Evolutionary conservation across 306 rosid species (phyloP), one percentile per base, ranked within the genome.

Genomic region (Malus sieversii): DNA sequence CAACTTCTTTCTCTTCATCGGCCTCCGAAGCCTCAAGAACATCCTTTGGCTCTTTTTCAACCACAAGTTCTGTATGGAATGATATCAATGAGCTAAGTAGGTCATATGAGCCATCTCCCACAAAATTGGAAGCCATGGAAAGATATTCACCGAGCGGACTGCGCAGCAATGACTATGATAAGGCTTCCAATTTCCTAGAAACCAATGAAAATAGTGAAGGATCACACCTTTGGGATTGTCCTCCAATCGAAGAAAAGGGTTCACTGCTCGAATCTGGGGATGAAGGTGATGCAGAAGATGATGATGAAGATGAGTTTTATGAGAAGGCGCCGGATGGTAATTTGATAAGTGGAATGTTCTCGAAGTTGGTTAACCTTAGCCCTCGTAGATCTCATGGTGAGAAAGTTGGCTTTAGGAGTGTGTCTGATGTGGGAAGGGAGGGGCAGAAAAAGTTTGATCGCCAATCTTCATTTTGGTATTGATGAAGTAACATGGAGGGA

Each of bases 401-500:
- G 46, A 65, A 32, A 4, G 32, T 22, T 38, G 67, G 76, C 9
- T 80, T 75, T 38, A 77, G 92, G 76, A 84, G 80, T 77, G 66
- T 86, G 44, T 86, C 93, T 75, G 84, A 87, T 84, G 84, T 84
- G 68, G 91, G 20, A 11, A 11, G 48, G 55, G 78, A 5, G 62
- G 15, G 32, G 20, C 78, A 78, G 77, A 88, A 80, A 81, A 72
- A 59, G 68, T 46, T 82, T 67, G 84, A 77, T 57, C 83, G 90
- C 59, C 93, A 82, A 72, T 5, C 70, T 79, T 88, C 91, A 9
- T 78, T 83, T 68, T 80, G 90, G 93, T 83, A 85, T 75, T 88
- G 52, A 77, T 61, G 33, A 60, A 18, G 66, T 3, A 62, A 15
- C n/a, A 60, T 12, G 18, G 7, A 63, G 40, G 68, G 12, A 63